These are phyloP conservation scores for Colletotrichum tabaci DNA, from an alignment of 2,329 filamentous ascomycete genomes.

Conservation along the genomic window DNA sequence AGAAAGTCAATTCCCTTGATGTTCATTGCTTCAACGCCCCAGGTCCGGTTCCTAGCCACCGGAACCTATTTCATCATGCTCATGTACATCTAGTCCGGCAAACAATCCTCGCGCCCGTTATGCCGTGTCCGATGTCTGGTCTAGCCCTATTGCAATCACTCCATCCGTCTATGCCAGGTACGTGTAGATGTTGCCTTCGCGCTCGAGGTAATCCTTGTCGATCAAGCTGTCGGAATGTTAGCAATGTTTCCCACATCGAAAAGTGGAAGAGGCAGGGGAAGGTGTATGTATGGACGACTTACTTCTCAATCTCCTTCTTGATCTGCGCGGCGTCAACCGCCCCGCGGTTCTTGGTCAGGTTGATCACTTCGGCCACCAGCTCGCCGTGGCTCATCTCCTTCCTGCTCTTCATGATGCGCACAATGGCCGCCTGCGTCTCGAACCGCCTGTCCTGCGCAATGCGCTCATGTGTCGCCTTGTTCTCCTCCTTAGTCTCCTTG, in stretches of 20 bases:
- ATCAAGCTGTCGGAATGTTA: conserved; percentile 74
- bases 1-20: background rate
- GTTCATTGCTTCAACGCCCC: conserved; percentile 6
- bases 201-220: conserved; percentile 93
- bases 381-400: conserved; percentile 91
- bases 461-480: conserved; percentile 92
- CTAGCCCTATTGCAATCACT: background rate
- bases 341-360: conserved; percentile 87
- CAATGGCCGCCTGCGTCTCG: conserved; percentile 97
- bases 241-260: conserved; percentile 32
- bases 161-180: conserved; percentile 74
- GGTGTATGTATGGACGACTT: conserved; percentile 53
- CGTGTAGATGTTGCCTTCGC: conserved; percentile 78
- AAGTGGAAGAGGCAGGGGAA: too few relatives aligned
- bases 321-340: conserved; percentile 89
- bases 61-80: background rate
- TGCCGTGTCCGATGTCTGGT: conserved; percentile 1
- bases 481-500: conserved; percentile 95
- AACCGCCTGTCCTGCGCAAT: conserved; percentile 92
- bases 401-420: conserved; percentile 95
- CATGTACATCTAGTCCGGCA: background rate
- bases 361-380: conserved; percentile 92
- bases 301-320: conserved; percentile 98
- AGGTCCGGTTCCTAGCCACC: background rate
- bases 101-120: background rate